Evolutionary conservation across 306 rosid species (phyloP).

Genomic region (Mimosa pudica): DNA sequence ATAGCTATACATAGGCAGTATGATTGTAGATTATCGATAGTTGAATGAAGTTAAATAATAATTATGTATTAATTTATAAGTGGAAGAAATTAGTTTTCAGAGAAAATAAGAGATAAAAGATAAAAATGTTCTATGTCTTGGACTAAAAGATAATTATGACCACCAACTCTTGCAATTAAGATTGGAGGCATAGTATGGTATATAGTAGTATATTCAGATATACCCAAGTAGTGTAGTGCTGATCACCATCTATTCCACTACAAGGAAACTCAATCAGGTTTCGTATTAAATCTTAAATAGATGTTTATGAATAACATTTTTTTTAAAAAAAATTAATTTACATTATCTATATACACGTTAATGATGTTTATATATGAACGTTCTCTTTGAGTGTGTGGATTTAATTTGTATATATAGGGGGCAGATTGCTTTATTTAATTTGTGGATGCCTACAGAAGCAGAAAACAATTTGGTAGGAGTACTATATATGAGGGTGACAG

Average conservation of each 20-base stretch:
- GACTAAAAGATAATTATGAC: too few species aligned
- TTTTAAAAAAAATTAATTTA: neutral
- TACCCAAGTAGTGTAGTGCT: neutral
- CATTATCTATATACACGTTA: neutral
- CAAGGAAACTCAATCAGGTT: neutral
- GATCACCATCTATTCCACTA: neutral
- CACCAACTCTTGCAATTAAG: too few species aligned
- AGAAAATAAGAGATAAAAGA: too few species aligned
- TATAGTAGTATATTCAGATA: too few species aligned
- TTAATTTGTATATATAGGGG: too few species aligned
- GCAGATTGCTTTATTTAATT: neutral
- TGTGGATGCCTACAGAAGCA: neutral
- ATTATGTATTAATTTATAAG: too few species aligned
- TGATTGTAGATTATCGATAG: too few species aligned
- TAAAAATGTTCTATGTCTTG: too few species aligned
- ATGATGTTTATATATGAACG: neutral
- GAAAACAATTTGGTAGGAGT: conserved; percentile 5
- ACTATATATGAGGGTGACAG: neutral
- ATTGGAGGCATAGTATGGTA: too few species aligned
- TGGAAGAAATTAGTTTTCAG: too few species aligned
- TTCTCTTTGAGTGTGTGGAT: neutral
- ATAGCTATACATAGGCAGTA: too few species aligned
- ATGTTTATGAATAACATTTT: neutral
- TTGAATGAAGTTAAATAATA: too few species aligned
- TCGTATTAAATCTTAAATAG: neutral